These are phyloP conservation scores for Cornus kousa DNA, from an alignment of 148 eudicot species.

Conservation along the genomic window DNA sequence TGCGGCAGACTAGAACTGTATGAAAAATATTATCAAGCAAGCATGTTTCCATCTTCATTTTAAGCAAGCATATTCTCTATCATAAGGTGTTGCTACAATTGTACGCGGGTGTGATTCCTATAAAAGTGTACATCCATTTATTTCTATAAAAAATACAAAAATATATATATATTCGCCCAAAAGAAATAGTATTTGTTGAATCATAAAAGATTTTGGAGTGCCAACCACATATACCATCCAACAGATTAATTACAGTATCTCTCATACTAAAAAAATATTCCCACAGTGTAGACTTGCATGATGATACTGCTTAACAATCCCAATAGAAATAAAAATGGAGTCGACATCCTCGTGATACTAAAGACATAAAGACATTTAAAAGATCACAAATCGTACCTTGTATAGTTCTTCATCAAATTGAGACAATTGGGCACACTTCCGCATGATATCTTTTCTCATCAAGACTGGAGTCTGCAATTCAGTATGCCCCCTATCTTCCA, in stretches of 20 bases:
- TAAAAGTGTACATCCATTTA: too few relatives aligned
- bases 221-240: too few relatives aligned
- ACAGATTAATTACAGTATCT: too few relatives aligned
- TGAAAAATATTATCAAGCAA: neutral
- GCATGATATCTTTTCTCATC: constrained; percentile 94
- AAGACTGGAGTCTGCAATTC: constrained; percentile 88
- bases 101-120: too few relatives aligned
- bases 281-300: neutral
- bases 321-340: neutral
- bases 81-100: too few relatives aligned
- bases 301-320: neutral
- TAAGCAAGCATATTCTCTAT: too few relatives aligned
- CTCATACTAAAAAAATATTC: too few relatives aligned
- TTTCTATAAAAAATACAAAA: too few relatives aligned
- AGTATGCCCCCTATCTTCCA: constrained; percentile 56
- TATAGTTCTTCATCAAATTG: constrained; percentile 97
- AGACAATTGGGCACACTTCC: constrained; percentile 94
- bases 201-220: too few relatives aligned
- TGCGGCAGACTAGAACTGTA: neutral
- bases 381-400: constrained; percentile 46
- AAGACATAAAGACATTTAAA: neutral
- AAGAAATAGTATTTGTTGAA: too few relatives aligned
- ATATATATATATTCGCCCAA: too few relatives aligned
- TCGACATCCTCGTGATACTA: neutral
- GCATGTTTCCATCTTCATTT: neutral